Base-by-base conservation (phyloP, 441 rosid genomes). In the Gossypium davidsonii region DNA sequence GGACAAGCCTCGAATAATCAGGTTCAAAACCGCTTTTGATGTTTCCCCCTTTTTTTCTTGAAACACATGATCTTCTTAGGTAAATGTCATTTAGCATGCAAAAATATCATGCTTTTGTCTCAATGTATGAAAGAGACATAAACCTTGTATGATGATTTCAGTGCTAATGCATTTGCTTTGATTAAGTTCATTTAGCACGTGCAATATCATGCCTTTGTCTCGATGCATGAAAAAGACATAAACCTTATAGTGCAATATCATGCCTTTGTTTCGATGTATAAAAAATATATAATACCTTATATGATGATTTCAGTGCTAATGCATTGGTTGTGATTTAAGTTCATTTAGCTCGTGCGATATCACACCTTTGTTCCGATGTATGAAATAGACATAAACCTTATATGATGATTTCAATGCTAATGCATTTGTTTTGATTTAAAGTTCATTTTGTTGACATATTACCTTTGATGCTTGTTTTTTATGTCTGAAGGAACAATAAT, bases 1-100 rank as follows among this genome's bases (percentile, higher is more conserved):
- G 91, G 78, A 6, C 87, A 85, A 73, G 82, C 86, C 83, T 77
- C 87, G 66, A 85, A 79, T 70, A 76, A 87, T 83, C 84, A 89
- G 83, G 90, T 88, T 77, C 39, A 59, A 72, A 51, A 3, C 12
- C 4, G 18, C 5, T 26, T 49, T 49, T n/a, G 10, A 23, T 26
- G 17, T 67, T 49, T 12, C 18, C 11, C 8, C 51, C 1, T 39
- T 15, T 21, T 6, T 17, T 39, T 42, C 23, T 20, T 64, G 28
- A 34, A 62, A 17, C 48, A 9, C 25, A 3, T 15, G n/a, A 37
- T 31, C 21, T 62, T 34, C 3, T 46, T 34, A 34, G 39, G 39
- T 34, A 34, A 34, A 34, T 34, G 37, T 11, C 51, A 46, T 46
- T 46, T 46, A 2, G 51, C 51, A 46, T 46, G n/a, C 10, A 10